Percentiles rank a stretch among this genome's conserved stretches.
phyloP scores from a whole-genome alignment of 176 grass and related monocot genomes.

The Avena atlantica region DNA sequence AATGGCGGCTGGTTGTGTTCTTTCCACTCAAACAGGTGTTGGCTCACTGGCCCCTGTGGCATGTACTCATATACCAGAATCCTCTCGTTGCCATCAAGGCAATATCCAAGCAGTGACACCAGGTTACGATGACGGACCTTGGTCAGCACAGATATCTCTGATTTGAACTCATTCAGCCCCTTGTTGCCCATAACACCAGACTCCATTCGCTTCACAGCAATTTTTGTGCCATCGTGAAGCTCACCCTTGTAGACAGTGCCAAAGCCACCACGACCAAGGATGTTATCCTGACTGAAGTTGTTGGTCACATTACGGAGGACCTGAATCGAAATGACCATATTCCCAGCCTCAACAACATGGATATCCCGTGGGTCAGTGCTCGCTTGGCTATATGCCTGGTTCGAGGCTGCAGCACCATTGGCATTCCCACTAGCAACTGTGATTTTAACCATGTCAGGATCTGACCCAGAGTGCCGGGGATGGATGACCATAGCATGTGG shows the following conservation, averaged over 20 bases:
- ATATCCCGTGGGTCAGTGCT: conserved; percentile 66
- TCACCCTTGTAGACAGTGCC: conserved; percentile 95
- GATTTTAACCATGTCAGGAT: conserved; percentile 82
- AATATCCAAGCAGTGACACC: conserved; percentile 91
- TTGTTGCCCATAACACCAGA: conserved; percentile 96
- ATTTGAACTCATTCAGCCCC: conserved; percentile 88
- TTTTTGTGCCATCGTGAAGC: conserved; percentile 94
- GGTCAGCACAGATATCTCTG: conserved; percentile 89
- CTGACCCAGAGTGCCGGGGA: conserved; percentile 77
- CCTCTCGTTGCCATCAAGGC: conserved; percentile 89
- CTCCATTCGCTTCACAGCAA: conserved; percentile 96
- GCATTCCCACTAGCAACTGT: conserved; percentile 59
- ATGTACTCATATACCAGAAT: conserved; percentile 97
- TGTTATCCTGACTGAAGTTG: conserved; percentile 90
- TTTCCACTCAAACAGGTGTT: conserved; percentile 85
- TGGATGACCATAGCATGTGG: conserved; percentile 83
- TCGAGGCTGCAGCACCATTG: conserved; percentile 53
- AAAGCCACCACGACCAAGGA: conserved; percentile 86
- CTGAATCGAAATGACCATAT: conserved; percentile 98
- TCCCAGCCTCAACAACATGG: conserved; percentile 86
- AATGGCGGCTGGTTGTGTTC: conserved; percentile 64
- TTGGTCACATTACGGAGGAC: conserved; percentile 96
- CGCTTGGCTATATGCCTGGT: conserved; percentile 55
- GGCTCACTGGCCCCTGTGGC: conserved; percentile 83
- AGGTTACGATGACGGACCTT: conserved; percentile 92